Evolutionary conservation across 2,329 filamentous ascomycete species (phyloP).

Genomic region (Aspergillus sp.): DNA sequence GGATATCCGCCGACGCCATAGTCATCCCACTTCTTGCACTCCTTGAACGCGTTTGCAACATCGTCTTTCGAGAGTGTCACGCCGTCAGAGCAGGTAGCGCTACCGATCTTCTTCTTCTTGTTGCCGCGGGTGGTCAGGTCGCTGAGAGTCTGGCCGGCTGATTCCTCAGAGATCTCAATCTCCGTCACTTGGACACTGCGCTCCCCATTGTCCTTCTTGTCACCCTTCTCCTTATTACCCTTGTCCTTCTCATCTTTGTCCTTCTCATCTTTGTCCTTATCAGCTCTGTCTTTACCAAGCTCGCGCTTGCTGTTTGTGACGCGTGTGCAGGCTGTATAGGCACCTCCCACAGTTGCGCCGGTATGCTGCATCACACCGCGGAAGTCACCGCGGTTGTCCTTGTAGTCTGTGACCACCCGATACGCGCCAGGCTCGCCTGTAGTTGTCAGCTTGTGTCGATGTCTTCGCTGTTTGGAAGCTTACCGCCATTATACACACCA

Average conservation of each 20-base stretch:
- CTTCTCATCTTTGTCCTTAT: slow-evolving; percentile 1
- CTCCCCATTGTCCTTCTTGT: background rate
- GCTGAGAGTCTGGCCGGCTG: slow-evolving; percentile 3
- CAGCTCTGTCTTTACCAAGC: slow-evolving; percentile 1
- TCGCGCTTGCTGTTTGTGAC: slow-evolving; percentile 4
- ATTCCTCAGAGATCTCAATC: background rate
- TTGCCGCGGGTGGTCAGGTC: slow-evolving; percentile 9
- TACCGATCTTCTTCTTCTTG: slow-evolving; percentile 12
- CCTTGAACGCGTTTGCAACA: slow-evolving; percentile 6
- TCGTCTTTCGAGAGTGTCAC: slow-evolving; percentile 7
- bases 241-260: background rate
- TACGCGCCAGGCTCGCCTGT: slow-evolving; percentile 7
- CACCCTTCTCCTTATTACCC: no score
- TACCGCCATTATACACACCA: slow-evolving; percentile 8
- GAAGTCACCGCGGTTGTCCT: slow-evolving; percentile 10
- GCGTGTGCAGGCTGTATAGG: slow-evolving; percentile 11
- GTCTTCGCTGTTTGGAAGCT: background rate
- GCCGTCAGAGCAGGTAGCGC: slow-evolving; percentile 8
- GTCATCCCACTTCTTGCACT: slow-evolving; percentile 5
- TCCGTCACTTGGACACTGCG: background rate
- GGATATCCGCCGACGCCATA: background rate
- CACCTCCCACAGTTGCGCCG: slow-evolving; percentile 8
- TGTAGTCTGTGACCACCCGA: slow-evolving; percentile 14
- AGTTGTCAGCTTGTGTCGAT: slow-evolving; percentile 1
- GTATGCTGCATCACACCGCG: slow-evolving; percentile 15